Evolutionary conservation across 192 early-diverging fungal genomes (phyloP), one percentile per base, ranked within the genome.

Genomic region (Podila epigama): DNA sequence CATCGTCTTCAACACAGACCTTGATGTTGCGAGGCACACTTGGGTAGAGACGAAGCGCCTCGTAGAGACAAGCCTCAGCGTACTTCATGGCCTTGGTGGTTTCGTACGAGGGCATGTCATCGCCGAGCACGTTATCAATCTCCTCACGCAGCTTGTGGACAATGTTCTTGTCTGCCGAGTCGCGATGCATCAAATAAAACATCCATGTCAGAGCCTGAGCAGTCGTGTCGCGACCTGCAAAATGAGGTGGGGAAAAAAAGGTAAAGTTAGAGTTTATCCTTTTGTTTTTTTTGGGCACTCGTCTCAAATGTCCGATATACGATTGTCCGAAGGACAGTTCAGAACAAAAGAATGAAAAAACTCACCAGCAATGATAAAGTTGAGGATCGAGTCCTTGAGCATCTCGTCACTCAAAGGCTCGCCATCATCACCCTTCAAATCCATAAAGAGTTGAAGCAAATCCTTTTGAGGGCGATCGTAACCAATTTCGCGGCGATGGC

Each of bases 151-250:
- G 55, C 50, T 41, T 64, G 20, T 31, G 51, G 22, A 82, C 55
- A 15, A 75, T 63, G 13, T 64, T 41, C 2, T 82, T 68, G 34
- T 81, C 53, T 42, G 72, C 59, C 22, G 66, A 50, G 1, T 84
- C 58, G 15, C 72, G 51, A 56, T 77, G 59, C 36, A 71, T 58
- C 32, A 77, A 60, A 27, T 71, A 85, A 32, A 89, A 68, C 53
- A 86, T 83, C 87, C 89, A 90, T 7, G 80, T 63, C 13, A 89
- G 70, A 40, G 72, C 75, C 22, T 71, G 81, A 27, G 92, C 79
- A 39, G 89, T 88, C 40, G 88, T 81, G 75, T 89, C 82, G 54
- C 88, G 79, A 33, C 80, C 80, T 50, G 69, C 59, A 4, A 9
- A 40, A 51, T 28, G 16, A 44, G 13, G 29, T 6, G 34, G 25